Base-by-base conservation (phyloP, 345 rosid species). In the Orychophragmus violaceus region DNA sequence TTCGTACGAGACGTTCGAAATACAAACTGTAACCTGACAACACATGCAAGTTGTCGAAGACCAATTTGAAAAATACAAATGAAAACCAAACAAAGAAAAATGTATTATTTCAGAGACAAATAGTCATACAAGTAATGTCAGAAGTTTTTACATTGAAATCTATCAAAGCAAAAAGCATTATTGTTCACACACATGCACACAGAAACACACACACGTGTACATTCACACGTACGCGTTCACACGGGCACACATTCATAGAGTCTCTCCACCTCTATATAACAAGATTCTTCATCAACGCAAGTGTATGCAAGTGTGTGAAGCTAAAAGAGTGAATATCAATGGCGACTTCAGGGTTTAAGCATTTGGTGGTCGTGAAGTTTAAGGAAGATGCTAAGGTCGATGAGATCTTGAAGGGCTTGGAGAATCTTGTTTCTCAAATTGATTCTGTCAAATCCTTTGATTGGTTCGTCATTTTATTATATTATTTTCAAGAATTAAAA, bases 371-470 rank as follows among this genome's bases (percentile, higher is more conserved):
- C 53, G 93, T 86, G 23, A 92, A 87, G 91, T 92, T 92, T 66
- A 92, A 87, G 71, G 93, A 84, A 58, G 90, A 63, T 69, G 76
- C 60, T 3, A 78, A 6, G 10, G 87, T 80, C 68, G 88, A 85
- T 25, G 95, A 86, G 54, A 76, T 92, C 51, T 33, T 92, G 56
- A 87, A 85, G 72, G 97, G 98, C 19, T 78, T 89, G 80, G 88
- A 87, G 83, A 87, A 86, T 72, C 82, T 89, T 46, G 95, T 76
- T 55, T 72, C 85, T 9, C 85, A 89, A 59, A 62, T 85, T 36
- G 91, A 87, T 72, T 59, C 74, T 61, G 93, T 92, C 84, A 92
- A 89, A 76, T 86, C 91, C 74, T 89, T 86, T 37, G 91, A 82
- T 74, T 92, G 96, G 97, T 89, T 35, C 59, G 60, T 19, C 18